Evolutionary conservation across 805 yeast species (phyloP), one percentile per base, ranked within the genome.

Genomic region (Candida loeiensis): DNA sequence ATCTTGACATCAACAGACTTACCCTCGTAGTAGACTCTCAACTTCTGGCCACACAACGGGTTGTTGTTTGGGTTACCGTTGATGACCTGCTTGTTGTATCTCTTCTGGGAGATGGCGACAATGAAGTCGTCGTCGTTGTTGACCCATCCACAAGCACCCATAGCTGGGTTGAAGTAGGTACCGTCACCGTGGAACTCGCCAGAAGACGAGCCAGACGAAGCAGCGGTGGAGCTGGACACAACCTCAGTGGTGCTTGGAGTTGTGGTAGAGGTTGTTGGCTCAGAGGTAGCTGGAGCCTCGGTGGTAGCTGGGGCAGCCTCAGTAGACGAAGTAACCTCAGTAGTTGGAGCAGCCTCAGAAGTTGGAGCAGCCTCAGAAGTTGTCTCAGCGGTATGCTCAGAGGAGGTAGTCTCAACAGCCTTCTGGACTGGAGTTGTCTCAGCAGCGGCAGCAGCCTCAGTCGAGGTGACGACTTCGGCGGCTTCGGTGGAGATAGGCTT

Each of bases 101-200:
- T 63, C 36, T 52, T 52, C 45, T 59, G 63, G 41, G 76, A 70
- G 47, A 78, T 59, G 28, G 84, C 85, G 31, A 73, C 79, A 46
- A 79, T 68, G 43, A 55, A 55, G 49, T 79, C 84, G n/a, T 61
- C 24, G 45, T 67, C 76, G 13, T 63, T 39, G 61, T 60, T 69
- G 45, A 64, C 53, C 32, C 49, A 44, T 30, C 85, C 85, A 60
- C 84, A 80, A 17, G 82, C 77, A 41, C 82, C 84, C 34, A 60
- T 50, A 4, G 68, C 68, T 15, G 74, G 64, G 21, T 54, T 51
- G 53, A 72, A 76, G 56, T 58, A 76, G 21, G 80, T 76, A 39
- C 79, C 80, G 44, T 73, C 56, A 31, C 79, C 79, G 2, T 61
- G 36, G 45, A 43, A 51, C 6, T 36, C 40, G 19, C 54, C 47